Evolutionary conservation across 306 rosid genomes (phyloP), one percentile per base, ranked within the genome.

Genomic region (Pyrus bretschneideri): DNA sequence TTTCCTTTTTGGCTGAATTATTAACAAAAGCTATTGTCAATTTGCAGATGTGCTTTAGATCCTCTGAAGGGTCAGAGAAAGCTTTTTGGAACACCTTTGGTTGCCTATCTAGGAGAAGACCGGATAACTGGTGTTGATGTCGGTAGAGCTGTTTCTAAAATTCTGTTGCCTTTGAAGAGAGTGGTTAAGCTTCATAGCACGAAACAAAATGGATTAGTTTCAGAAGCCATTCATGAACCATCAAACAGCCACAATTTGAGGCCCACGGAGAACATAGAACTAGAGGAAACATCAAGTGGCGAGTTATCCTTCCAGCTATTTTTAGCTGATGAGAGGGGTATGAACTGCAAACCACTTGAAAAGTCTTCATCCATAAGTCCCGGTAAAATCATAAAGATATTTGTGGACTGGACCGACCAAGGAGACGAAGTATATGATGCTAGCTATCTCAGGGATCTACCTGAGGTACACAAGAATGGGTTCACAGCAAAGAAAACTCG

Each of bases 1-100:
- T 25, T 42, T 15, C n/a, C 15, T 25, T 40, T 23, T 45, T 61
- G 23, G 64, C 18, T 35, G 23, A 14, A 25, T 54, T 81, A 67
- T 69, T 71, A 52, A 35, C 69, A 13, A 30, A 77, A 51, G 52
- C 2, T 30, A 9, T 78, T 49, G 45, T 76, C 80, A 76, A 33
- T 73, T 61, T 59, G 68, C 79, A 88, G 91, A 80, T 85, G 85
- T 81, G 68, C 80, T 44, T 75, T 74, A 61, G 86, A 92, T 77
- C 87, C 85, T 64, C 42, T 69, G 79, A 93, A 92, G 87, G 87
- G 86, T 84, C 94, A 84, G 60, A 86, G 85, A 84, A 93, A 93
- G 91, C 85, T 78, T 71, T 87, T 96, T 58, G 99, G 98, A 63
- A 76, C 96, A 57, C 97, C 99, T 66, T 86, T 96, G 84, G 97